Conservation (phyloP, 495 filamentous ascomycete genomes). For the Annulohypoxylon moriforme region DNA sequence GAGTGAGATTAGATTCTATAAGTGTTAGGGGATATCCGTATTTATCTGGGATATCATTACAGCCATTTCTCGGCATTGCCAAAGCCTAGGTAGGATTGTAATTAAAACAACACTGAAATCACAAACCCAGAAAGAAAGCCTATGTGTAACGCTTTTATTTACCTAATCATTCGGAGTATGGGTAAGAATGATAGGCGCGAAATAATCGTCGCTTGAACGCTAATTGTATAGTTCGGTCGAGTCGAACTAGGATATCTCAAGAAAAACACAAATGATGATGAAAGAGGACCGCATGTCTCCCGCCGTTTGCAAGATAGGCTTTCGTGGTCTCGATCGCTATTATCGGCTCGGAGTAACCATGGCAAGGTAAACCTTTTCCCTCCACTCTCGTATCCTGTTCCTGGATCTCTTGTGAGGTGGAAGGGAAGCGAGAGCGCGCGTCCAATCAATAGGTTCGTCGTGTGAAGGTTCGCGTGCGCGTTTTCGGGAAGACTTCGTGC, state of each 20-base stretch:
- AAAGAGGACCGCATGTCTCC: not conserved
- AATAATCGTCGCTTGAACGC: not conserved
- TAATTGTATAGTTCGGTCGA: not conserved
- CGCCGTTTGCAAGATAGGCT: not conserved
- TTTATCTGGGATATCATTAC: not conserved
- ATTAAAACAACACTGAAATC: not conserved
- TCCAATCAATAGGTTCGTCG: not conserved
- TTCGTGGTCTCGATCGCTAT: not conserved
- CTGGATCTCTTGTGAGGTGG: no score
- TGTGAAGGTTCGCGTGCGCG: no score
- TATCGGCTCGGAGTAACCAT: not conserved
- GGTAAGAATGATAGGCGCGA: not conserved
- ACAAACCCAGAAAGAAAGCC: not conserved
- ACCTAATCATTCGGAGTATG: not conserved
- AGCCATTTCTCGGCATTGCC: not conserved
- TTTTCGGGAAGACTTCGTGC: not conserved
- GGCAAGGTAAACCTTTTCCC: not conserved
- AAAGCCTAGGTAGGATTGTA: not conserved
- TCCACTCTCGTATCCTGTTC: not conserved
- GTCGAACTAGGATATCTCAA: not conserved
- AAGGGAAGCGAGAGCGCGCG: not conserved
- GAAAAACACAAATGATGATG: slow-evolving; percentile 1
- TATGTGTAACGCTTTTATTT: not conserved
- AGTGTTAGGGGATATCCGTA: not conserved
- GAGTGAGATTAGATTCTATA: not conserved